These are phyloP conservation scores for Hypoxylon sp. DNA, from an alignment of 2,329 filamentous ascomycete species.

Conservation along the genomic window DNA sequence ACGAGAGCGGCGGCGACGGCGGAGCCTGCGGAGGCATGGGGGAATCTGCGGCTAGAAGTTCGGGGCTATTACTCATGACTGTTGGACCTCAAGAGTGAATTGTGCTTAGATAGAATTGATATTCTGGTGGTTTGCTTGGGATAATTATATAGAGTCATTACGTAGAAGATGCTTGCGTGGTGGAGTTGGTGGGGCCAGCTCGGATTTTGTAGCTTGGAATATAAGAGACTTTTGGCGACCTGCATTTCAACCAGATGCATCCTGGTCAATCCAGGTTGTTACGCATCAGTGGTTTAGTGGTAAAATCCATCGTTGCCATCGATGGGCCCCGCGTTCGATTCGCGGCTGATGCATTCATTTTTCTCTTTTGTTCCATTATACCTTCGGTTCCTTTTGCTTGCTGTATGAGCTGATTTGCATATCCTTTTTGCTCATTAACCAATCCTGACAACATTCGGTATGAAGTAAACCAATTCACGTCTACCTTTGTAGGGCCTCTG, in stretches of 20 bases:
- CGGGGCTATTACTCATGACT: slow-evolving; percentile 23
- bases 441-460: no score
- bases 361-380: neutral
- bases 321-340: slow-evolving; percentile 64
- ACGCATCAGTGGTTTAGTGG: slow-evolving; percentile 65
- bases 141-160: neutral
- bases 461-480: no score
- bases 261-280: no score
- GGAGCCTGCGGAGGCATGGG: slow-evolving; percentile 36
- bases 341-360: slow-evolving; percentile 55
- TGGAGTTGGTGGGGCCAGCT: neutral
- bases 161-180: neutral
- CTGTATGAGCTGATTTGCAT: no score
- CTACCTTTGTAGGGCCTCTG: no score
- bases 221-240: no score
- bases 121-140: neutral
- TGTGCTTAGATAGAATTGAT: neutral
- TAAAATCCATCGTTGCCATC: slow-evolving; percentile 68
- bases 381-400: neutral
- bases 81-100: neutral
- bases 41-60: neutral
- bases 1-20: slow-evolving; percentile 34
- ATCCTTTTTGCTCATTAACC: no score
- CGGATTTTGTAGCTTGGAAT: no score
- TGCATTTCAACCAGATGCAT: no score